Percentiles rank a stretch among this genome's conserved stretches.
Evolutionary conservation across 2,329 filamentous ascomycete genomes (phyloP).

Genomic region (Drechslerella stenobrocha): DNA sequence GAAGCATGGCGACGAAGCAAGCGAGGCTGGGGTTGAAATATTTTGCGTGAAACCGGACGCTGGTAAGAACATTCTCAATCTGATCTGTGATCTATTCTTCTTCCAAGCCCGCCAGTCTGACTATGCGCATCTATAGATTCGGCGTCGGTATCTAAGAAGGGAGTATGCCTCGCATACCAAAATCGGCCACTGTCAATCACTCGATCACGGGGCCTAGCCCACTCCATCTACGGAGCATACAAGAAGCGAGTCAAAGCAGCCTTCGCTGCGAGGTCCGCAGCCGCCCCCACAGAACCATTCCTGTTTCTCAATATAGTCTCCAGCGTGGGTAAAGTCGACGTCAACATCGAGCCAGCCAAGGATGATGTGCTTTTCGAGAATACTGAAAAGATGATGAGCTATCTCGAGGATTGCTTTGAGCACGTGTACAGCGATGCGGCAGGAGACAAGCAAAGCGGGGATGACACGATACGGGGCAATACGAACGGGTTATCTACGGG

Average conservation of each 20-base stretch:
- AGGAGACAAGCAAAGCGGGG: neutral
- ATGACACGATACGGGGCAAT: neutral
- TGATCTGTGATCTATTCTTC: neutral
- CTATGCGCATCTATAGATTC: slow-evolving; percentile 16
- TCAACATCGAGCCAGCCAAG: slow-evolving; percentile 62
- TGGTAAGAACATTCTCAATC: slow-evolving; percentile 7
- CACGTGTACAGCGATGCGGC: slow-evolving; percentile 1
- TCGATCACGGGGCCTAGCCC: slow-evolving; percentile 19
- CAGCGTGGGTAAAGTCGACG: slow-evolving; percentile 59
- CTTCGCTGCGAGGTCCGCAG: slow-evolving; percentile 14
- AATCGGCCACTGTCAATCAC: slow-evolving; percentile 27
- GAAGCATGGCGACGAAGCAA: slow-evolving; percentile 5
- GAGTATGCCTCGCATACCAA: slow-evolving; percentile 43
- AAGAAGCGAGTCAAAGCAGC: slow-evolving; percentile 26
- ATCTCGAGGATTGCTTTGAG: slow-evolving; percentile 17
- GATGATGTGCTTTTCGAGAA: slow-evolving; percentile 62
- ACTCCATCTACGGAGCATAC: slow-evolving; percentile 34
- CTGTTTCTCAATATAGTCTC: slow-evolving; percentile 59
- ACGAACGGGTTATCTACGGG: neutral
- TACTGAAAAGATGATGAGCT: slow-evolving; percentile 47
- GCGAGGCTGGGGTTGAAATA: slow-evolving; percentile 47
- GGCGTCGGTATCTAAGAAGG: slow-evolving; percentile 42
- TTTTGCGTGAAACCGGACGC: slow-evolving; percentile 48
- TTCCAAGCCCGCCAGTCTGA: too few species aligned
- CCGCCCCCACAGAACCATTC: slow-evolving; percentile 58